These are phyloP conservation scores for Rubia tinctorum DNA, from an alignment of 305 asterid genomes.

Conservation along the genomic window DNA sequence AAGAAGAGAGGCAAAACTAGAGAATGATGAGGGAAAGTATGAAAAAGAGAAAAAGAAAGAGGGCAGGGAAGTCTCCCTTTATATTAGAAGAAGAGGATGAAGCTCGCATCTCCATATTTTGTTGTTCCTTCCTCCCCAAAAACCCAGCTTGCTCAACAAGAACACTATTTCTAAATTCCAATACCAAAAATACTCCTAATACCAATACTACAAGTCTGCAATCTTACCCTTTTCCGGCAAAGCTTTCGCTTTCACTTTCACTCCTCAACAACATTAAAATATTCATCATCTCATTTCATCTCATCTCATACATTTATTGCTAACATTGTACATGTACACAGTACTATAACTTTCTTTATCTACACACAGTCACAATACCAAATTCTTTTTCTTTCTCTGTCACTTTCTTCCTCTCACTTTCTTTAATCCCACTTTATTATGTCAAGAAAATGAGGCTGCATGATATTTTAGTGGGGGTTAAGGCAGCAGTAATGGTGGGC, in stretches of 20 bases:
- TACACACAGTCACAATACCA: constrained; percentile 10
- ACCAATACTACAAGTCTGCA: constrained; percentile 30
- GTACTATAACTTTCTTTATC: background rate
- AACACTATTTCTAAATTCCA: constrained; percentile 7
- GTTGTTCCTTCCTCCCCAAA: constrained; percentile 26
- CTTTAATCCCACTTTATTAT: constrained; percentile 24
- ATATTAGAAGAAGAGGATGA: constrained; percentile 16
- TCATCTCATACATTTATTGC: constrained; percentile 15
- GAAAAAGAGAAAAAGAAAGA: constrained; percentile 74
- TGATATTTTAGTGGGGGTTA: background rate
- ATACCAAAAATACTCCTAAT: constrained; percentile 9
- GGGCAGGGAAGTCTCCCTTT: constrained; percentile 52
- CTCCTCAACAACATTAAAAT: constrained; percentile 51
- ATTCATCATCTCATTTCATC: too few species aligned
- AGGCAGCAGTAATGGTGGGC: background rate
- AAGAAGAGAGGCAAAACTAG: constrained; percentile 22
- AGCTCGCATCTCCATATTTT: constrained; percentile 62
- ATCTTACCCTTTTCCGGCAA: constrained; percentile 37
- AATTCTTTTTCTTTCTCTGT: constrained; percentile 6
- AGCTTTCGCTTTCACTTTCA: constrained; percentile 38
- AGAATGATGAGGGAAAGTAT: constrained; percentile 79
- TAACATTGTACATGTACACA: constrained; percentile 6
- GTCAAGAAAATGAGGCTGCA: constrained; percentile 22
- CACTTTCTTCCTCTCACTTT: constrained; percentile 10
- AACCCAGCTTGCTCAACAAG: constrained; percentile 44